These are phyloP conservation scores for Themeda triandra DNA, from an alignment of 176 grass and related monocot species.

Conservation along the genomic window DNA sequence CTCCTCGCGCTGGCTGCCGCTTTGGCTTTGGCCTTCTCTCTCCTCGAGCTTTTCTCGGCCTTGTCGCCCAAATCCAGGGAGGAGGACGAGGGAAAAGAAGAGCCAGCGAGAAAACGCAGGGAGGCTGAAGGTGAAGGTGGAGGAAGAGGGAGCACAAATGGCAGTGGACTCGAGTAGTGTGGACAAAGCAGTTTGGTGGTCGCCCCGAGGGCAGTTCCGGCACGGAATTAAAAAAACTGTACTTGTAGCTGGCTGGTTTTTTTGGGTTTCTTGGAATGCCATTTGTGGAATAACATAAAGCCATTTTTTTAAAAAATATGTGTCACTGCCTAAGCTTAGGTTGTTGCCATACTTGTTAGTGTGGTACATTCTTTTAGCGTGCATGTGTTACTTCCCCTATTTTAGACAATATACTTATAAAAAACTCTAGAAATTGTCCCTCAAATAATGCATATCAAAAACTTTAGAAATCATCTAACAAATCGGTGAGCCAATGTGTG, in stretches of 20 bases:
- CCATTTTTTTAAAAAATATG: too few relatives aligned
- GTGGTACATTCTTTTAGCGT: not conserved
- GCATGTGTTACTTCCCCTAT: not conserved
- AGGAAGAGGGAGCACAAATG: conserved; percentile 13
- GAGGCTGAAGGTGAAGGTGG: not conserved
- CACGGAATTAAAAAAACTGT: not conserved
- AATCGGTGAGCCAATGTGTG: too few relatives aligned
- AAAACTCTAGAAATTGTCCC: not conserved
- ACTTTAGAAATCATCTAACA: not conserved
- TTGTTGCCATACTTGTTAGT: not conserved
- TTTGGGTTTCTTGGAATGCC: not conserved
- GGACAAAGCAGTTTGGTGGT: conserved; percentile 19
- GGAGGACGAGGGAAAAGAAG: not conserved
- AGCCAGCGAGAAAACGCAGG: not conserved
- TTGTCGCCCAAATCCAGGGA: conserved; percentile 23
- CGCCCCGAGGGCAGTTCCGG: not conserved
- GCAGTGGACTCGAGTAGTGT: not conserved
- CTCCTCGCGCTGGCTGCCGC: not conserved
- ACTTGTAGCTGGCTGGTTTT: not conserved
- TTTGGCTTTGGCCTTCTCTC: conserved; percentile 4
- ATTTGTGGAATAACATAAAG: not conserved
- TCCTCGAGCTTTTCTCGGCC: conserved; percentile 14
- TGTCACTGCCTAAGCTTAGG: not conserved
- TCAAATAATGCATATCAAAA: not conserved
- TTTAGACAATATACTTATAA: not conserved